These are phyloP conservation scores for Tetracentron sinense DNA, from an alignment of 164 flowering plant genomes.

Conservation along the genomic window DNA sequence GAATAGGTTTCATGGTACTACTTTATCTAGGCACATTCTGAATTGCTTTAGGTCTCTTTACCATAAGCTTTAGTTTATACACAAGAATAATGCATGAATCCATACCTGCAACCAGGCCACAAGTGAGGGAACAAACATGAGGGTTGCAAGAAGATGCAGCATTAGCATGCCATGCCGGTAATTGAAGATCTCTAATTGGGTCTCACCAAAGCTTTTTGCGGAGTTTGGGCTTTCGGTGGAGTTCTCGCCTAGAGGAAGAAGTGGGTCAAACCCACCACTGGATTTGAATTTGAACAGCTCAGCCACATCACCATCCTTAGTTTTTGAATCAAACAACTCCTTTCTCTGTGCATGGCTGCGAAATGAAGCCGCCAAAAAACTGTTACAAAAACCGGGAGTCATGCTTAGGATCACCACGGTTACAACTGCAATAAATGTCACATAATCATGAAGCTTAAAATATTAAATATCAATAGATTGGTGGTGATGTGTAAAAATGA, in stretches of 20 bases:
- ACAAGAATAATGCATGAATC: neutral
- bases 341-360: constrained; percentile 57
- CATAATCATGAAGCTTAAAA: neutral
- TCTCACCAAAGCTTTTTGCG: constrained; percentile 59
- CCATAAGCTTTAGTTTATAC: neutral
- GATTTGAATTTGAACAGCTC: constrained; percentile 16
- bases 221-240: constrained; percentile 45
- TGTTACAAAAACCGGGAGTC: constrained; percentile 43
- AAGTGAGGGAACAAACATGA: constrained; percentile 87
- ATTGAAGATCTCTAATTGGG: constrained; percentile 80
- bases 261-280: constrained; percentile 22
- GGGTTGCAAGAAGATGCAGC: constrained; percentile 63
- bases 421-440: constrained; percentile 2
- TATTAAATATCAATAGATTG: neutral
- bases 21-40: neutral
- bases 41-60: neutral
- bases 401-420: constrained; percentile 20
- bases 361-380: constrained; percentile 82
- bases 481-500: too few relatives aligned
- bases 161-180: constrained; percentile 76
- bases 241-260: constrained; percentile 38
- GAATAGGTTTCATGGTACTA: neutral
- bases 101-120: constrained; percentile 88
- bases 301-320: constrained; percentile 20
- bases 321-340: constrained; percentile 35